Conservation (phyloP, 2,329 filamentous ascomycete species). For the Emericellopsis atlantica region DNA sequence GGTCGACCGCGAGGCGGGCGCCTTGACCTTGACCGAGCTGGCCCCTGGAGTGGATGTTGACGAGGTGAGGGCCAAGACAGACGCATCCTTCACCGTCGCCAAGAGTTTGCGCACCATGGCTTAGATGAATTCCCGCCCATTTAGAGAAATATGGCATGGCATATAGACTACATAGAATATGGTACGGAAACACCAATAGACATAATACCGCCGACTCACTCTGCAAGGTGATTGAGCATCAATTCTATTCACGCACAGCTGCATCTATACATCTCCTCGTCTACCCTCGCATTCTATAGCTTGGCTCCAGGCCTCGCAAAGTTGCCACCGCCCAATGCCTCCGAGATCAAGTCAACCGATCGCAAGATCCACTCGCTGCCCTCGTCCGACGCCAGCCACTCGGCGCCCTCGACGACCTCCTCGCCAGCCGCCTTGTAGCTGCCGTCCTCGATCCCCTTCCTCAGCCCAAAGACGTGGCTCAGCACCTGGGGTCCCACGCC, state of each 20-base stretch:
- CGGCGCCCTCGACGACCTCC: conserved; percentile 19
- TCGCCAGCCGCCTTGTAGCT: conserved; percentile 25
- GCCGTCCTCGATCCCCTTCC: conserved; percentile 64
- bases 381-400: conserved; percentile 30
- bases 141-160: too few relatives aligned
- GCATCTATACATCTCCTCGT: neutral
- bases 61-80: conserved; percentile 56
- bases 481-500: conserved; percentile 74
- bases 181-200: too few relatives aligned
- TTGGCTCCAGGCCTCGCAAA: conserved; percentile 2
- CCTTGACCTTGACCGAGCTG: conserved; percentile 55
- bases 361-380: conserved; percentile 32
- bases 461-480: conserved; percentile 68
- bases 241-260: neutral
- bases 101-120: neutral
- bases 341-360: conserved; percentile 29
- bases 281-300: neutral
- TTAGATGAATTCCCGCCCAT: neutral
- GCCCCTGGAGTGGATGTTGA: conserved; percentile 57
- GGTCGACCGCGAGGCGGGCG: conserved; percentile 48
- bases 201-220: too few relatives aligned
- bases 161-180: too few relatives aligned
- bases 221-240: neutral
- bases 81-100: conserved; percentile 49
- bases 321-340: conserved; percentile 27